Evolutionary conservation across 768 basidiomycete species (phyloP), one percentile per base, ranked within the genome.

Genomic region (Xerocomus brunneocitrinus): DNA sequence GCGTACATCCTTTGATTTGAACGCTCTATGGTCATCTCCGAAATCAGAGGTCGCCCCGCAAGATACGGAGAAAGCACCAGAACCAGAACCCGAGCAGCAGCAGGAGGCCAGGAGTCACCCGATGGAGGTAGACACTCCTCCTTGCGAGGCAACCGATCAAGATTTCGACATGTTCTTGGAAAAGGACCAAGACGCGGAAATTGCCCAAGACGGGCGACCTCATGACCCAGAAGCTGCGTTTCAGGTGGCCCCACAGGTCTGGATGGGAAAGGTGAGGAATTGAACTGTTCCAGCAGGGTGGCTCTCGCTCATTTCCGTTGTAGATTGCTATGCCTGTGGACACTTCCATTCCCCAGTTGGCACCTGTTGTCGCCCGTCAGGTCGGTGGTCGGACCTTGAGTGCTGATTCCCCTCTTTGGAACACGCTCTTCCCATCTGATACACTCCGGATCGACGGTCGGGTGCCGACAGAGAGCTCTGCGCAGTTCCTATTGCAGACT

Each of bases 131-230:
- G 76, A 74, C 27, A 34, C 57, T 53, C 44, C 59, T 22, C 60
- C 64, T 16, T 62, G 59, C 47, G 80, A 77, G 55, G 77, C 84
- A 9, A 82, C 84, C 49, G 91, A 91, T 68, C 80, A 83, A 56
- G 91, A 91, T 66, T 91, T 94, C 62, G 91, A 92, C 60, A 88
- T 91, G 83, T 85, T 91, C 62, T 70, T 94, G 36, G 82, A 87
- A 53, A 80, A 84, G 55, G 79, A 81, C 14, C 68, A 75, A 28
- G 74, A 77, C 1, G 56, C 60, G 14, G 68, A 61, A 4, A 59
- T 68, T 36, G 62, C 58, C 45, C 62, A 47, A 49, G 60, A 42
- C 14, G 52, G 56, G 41, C 60, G 54, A 31, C 64, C 64, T 14
- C 78, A 78, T 49, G 74, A 70, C 19, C 73, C 76, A 42, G 76